Evolutionary conservation across 306 rosid species (phyloP), one percentile per base, ranked within the genome.

Genomic region (Rosa rugosa): DNA sequence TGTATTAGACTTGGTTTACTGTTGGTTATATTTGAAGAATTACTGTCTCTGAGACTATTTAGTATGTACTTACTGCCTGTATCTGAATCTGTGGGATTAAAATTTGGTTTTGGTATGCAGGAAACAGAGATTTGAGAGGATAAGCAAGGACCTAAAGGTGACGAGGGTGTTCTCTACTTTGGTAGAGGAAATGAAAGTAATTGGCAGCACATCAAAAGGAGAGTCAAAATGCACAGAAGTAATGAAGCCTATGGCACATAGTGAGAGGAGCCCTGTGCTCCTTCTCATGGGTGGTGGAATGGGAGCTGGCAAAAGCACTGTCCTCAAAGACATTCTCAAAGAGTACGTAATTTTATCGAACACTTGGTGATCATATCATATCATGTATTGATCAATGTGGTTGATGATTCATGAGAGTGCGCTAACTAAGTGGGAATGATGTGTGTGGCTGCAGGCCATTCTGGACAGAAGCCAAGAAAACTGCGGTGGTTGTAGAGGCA

Each of bases 301-400:
- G 99, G 98, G 98, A 2, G 97, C 94, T 40, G 98, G 99, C 88
- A 95, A 95, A 77, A 95, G 98, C 89, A 93, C 99, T 5, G 97
- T 93, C 80, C 94, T 95, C 71, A 91, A 91, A 86, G 87, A 89
- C 64, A 91, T 93, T 84, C 88, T 82, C 64, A 86, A 93, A 71
- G 97, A 89, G 99, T 95, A 83, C 88, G 99, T 90, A 84, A 71
- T 13, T 80, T 10, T 45, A 45, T 50, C 20, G 4, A 16, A 73
- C 36, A 8, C 53, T 56, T 71, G 23, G 23, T 71, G 22, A 71
- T 46, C 23, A 17, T 62, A 31, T 64, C 1, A 16, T 11, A 27
- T 14, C 40, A 11, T 63, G n/a, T 31, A 36, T 27, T 27, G 41
- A 34, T 31, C 11, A 14, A 12, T 31, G 20, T 13, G 31, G 41